Evolutionary conservation across 2,329 filamentous ascomycete genomes (phyloP), one percentile per base, ranked within the genome.

Genomic region (Emmonsia crescens): DNA sequence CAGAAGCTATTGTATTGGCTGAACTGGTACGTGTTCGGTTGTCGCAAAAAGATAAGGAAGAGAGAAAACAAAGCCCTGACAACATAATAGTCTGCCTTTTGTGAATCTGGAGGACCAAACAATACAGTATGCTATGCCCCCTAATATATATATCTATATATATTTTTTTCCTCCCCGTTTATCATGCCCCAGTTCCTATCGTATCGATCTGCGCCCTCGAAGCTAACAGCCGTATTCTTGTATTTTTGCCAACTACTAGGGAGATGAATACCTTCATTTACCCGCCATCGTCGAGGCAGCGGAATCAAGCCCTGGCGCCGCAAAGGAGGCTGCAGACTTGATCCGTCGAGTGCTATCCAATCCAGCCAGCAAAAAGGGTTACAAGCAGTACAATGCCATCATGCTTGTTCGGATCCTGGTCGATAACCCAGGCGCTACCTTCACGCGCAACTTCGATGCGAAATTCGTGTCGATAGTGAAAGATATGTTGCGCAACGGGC

Each of bases 241-340:
- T 55, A 55, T 55, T 31, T 16, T 10, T n/a, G 1, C 42, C 19
- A 46, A 31, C 49, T 4, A 19, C 10, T 74, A 91, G 83, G 89
- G 87, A 71, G 89, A 95, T 74, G 94, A 97, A 78, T 91, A 96
- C 65, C 86, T 96, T 63, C 90, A 92, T 72, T 87, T 97, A 42
- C 94, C 94, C 9, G 85, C 87, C 63, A 96, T 99, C 67, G 94
- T 99, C 78, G 94, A 97, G 71, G 85, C 89, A 59, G 92, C 92
- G 79, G 94, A 97, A 74, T 96, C 92, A 33, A 96, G 90, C 55
- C 93, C 94, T 9, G 79, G 81, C 55, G 94, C 94, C 5, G 92
- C 93, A 29, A 85, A 87, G 66, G 89, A 92, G 69, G 90, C 89
- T 68, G 91, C 91, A 57, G 79, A 84, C 66, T 80, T 88, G 66